phyloP scores from a whole-genome alignment of 2,329 filamentous ascomycete genomes.

The Colletotrichum echinochloae region DNA sequence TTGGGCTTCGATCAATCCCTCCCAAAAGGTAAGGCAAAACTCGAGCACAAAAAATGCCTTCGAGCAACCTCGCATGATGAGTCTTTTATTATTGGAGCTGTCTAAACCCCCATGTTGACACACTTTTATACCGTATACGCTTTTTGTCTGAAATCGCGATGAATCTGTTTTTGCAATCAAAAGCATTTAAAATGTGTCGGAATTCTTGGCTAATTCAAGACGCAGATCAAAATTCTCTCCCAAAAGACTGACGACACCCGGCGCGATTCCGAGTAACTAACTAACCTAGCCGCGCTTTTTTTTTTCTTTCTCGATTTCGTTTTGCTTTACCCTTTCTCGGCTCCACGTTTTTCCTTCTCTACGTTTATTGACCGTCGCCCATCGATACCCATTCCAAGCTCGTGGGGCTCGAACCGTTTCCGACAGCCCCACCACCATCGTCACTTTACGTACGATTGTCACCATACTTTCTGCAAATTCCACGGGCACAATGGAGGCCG shows the following conservation, averaged over 20 bases:
- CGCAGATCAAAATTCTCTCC: conserved; percentile 20
- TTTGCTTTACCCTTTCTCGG: conserved; percentile 9
- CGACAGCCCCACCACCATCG: conserved; percentile 23
- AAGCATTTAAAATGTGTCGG: conserved; percentile 3
- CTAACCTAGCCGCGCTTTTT: neutral
- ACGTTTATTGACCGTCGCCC: neutral
- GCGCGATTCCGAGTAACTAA: conserved; percentile 1
- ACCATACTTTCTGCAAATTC: neutral
- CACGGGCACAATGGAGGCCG: conserved; percentile 53
- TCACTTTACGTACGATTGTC: neutral
- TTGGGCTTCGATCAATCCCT: neutral
- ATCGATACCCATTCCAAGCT: neutral
- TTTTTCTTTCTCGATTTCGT: neutral
- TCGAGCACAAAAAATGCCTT: conserved; percentile 17
- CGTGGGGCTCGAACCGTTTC: conserved; percentile 17
- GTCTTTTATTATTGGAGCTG: conserved; percentile 78
- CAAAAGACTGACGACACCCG: conserved; percentile 40
- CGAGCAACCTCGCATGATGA: conserved; percentile 54
- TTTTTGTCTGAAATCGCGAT: conserved; percentile 55
- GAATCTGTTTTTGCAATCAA: neutral
- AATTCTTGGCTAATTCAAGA: conserved; percentile 37
- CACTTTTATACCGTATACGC: conserved; percentile 68
- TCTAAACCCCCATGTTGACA: conserved; percentile 76
- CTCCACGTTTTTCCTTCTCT: neutral
- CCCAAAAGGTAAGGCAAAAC: conserved; percentile 28